Conservation (phyloP, 2,329 filamentous ascomycete species). For the Xylaria hypoxylon region DNA sequence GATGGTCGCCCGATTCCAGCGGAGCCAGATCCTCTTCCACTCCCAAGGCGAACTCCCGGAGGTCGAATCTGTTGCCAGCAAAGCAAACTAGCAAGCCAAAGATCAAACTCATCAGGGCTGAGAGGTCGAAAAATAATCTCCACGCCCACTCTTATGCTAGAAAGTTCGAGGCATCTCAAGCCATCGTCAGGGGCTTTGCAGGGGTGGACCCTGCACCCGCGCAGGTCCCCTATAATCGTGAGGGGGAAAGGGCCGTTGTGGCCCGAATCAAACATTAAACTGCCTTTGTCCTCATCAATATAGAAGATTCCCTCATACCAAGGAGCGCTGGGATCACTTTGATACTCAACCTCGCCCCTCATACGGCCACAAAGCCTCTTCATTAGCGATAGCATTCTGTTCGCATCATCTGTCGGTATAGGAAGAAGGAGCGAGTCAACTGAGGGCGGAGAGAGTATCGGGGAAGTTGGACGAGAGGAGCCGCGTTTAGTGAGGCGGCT, state of each 20-base stretch:
- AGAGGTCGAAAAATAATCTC: conserved; percentile 75
- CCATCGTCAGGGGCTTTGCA: conserved; percentile 60
- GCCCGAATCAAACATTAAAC: conserved; percentile 79
- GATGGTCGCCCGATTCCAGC: conserved; percentile 55
- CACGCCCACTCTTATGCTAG: conserved; percentile 64
- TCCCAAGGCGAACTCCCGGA: conserved; percentile 65
- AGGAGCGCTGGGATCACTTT: conserved; percentile 67
- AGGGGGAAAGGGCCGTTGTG: conserved; percentile 73
- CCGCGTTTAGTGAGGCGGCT: conserved; percentile 67
- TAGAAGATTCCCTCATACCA: conserved; percentile 81
- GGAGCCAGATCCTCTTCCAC: conserved; percentile 54
- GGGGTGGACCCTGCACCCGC: conserved; percentile 76
- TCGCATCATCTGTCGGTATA: conserved; percentile 74
- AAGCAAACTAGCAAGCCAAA: conserved; percentile 83
- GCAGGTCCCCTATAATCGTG: conserved; percentile 77
- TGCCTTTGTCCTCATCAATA: conserved; percentile 80
- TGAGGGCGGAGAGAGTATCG: conserved; percentile 64
- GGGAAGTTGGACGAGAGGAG: conserved; percentile 69
- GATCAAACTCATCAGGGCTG: conserved; percentile 74
- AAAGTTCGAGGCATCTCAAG: conserved; percentile 65
- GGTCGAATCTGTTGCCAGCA: conserved; percentile 84
- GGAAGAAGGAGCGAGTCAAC: conserved; percentile 71
- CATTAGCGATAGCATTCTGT: conserved; percentile 80
- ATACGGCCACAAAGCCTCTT: conserved; percentile 81
- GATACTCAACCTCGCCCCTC: conserved; percentile 81